These are phyloP conservation scores for Ogataea dorogensis DNA, from an alignment of 805 yeast species.

Conservation along the genomic window DNA sequence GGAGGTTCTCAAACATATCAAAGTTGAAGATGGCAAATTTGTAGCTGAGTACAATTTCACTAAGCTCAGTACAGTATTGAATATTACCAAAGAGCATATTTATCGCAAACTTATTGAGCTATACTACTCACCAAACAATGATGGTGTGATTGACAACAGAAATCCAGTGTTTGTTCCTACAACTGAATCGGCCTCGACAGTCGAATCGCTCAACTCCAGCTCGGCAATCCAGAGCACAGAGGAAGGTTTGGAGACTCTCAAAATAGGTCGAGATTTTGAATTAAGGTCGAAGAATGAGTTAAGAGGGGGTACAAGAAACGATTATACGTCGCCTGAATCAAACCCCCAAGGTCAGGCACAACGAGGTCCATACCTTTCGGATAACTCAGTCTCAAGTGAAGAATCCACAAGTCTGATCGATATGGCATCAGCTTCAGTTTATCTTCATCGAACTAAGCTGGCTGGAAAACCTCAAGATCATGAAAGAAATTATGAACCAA, in stretches of 20 bases:
- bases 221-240: too few relatives aligned
- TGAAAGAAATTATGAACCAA: background rate
- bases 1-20: conserved; percentile 17
- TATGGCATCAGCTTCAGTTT: conserved; percentile 27
- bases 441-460: conserved; percentile 24
- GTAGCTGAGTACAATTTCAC: conserved; percentile 22
- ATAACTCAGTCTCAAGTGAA: conserved; percentile 1
- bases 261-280: too few relatives aligned
- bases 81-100: conserved; percentile 15
- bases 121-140: conserved; percentile 13
- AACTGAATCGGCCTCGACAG: too few relatives aligned
- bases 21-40: conserved; percentile 17
- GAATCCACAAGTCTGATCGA: conserved; percentile 5
- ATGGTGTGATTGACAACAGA: too few relatives aligned
- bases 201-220: too few relatives aligned
- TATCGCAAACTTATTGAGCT: conserved; percentile 28
- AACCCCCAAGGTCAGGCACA: too few relatives aligned
- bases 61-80: conserved; percentile 16
- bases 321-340: too few relatives aligned
- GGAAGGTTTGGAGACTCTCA: too few relatives aligned
- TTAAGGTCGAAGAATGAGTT: too few relatives aligned
- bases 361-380: too few relatives aligned
- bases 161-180: too few relatives aligned
- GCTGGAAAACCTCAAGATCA: background rate
- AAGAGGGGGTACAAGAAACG: too few relatives aligned